These are phyloP conservation scores for Ogataea degrootiae DNA, from an alignment of 805 yeast genomes.

Conservation along the genomic window DNA sequence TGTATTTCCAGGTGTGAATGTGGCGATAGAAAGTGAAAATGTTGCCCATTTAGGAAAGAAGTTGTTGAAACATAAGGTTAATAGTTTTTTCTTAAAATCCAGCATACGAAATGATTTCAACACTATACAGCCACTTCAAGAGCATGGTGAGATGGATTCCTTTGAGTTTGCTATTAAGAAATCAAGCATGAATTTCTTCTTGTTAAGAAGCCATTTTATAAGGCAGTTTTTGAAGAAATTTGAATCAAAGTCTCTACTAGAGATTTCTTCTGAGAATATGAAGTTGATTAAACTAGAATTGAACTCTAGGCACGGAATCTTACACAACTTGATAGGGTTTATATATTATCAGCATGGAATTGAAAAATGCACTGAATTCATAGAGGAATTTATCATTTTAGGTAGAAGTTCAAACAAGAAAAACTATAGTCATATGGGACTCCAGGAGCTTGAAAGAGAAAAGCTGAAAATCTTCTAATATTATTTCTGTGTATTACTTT, in stretches of 20 bases:
- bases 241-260: constrained; percentile 3
- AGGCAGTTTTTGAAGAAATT: neutral
- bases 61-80: constrained; percentile 4
- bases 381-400: constrained; percentile 25
- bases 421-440: constrained; percentile 24
- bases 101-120: too few relatives aligned
- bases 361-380: constrained; percentile 14
- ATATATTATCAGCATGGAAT: constrained; percentile 21
- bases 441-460: constrained; percentile 18
- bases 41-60: constrained; percentile 8
- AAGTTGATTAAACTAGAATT: constrained; percentile 16
- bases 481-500: neutral
- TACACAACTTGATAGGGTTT: constrained; percentile 24
- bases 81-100: constrained; percentile 1
- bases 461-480: neutral
- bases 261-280: constrained; percentile 1
- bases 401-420: constrained; percentile 15
- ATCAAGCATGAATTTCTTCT: neutral
- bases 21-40: constrained; percentile 5
- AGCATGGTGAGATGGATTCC: neutral
- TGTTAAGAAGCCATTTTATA: neutral
- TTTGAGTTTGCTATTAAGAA: neutral
- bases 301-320: constrained; percentile 14
- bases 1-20: neutral
- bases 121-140: too few relatives aligned